Evolutionary conservation across 495 filamentous ascomycete genomes (phyloP).

Genomic region (Penicillium diatomitis): DNA sequence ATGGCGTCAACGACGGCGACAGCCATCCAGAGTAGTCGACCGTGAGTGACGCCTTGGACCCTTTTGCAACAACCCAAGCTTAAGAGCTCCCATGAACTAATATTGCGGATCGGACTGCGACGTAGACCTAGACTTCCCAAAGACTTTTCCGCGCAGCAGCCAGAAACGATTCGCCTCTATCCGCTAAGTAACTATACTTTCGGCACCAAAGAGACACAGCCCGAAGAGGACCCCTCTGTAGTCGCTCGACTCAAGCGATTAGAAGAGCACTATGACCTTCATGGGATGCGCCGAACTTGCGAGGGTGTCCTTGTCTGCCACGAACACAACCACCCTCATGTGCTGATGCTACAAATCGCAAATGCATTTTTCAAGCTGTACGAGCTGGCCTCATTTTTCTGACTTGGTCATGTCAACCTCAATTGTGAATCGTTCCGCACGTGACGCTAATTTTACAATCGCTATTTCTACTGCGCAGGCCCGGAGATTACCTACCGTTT

Average conservation of each 20-base stretch:
- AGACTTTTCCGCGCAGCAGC: slow-evolving; percentile 80
- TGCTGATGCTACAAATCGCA: slow-evolving; percentile 96
- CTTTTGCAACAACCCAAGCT: too few relatives aligned
- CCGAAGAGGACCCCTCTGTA: slow-evolving; percentile 94
- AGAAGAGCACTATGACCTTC: slow-evolving; percentile 82
- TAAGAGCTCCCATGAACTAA: background rate
- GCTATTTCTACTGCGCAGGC: slow-evolving; percentile 32
- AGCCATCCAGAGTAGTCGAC: slow-evolving; percentile 61
- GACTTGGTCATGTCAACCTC: background rate
- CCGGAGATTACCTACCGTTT: slow-evolving; percentile 87
- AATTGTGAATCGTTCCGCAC: background rate
- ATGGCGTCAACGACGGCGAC: slow-evolving; percentile 71
- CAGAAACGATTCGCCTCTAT: slow-evolving; percentile 83
- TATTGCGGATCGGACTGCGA: background rate
- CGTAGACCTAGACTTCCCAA: slow-evolving; percentile 66
- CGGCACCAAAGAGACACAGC: slow-evolving; percentile 94
- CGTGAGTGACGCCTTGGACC: slow-evolving; percentile 29
- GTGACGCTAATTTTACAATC: slow-evolving; percentile 4
- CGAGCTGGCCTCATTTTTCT: background rate
- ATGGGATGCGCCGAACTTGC: slow-evolving; percentile 95
- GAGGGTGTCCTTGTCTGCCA: slow-evolving; percentile 96
- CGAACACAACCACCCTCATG: slow-evolving; percentile 97
- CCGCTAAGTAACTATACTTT: slow-evolving; percentile 98
- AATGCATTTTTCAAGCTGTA: slow-evolving; percentile 98
- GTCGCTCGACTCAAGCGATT: slow-evolving; percentile 83